These are phyloP conservation scores for Bruguiera hainesii DNA, from an alignment of 441 rosid species.

Conservation along the genomic window DNA sequence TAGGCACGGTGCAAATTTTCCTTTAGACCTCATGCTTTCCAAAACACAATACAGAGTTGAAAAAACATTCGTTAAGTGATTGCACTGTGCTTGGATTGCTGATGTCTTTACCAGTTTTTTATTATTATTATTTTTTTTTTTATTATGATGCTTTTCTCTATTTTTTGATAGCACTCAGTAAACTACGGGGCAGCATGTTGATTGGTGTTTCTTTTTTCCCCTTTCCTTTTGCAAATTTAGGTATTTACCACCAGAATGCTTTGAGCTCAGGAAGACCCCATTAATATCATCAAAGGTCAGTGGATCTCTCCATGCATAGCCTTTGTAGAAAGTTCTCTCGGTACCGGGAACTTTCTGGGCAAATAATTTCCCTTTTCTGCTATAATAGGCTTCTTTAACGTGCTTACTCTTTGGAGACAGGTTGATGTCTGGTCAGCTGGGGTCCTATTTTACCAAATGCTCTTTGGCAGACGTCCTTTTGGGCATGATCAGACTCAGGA, in stretches of 20 bases:
- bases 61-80: too few relatives aligned
- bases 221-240: conserved; percentile 32
- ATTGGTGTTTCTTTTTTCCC: background rate
- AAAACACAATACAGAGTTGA: too few relatives aligned
- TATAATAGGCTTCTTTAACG: conserved; percentile 6
- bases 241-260: conserved; percentile 99
- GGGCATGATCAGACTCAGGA: conserved; percentile 99
- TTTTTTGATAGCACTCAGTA: background rate
- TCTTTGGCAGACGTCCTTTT: conserved; percentile 93
- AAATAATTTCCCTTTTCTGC: conserved; percentile 3
- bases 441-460: conserved; percentile 91
- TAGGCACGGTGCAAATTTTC: too few relatives aligned
- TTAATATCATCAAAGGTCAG: conserved; percentile 94
- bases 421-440: conserved; percentile 99
- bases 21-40: too few relatives aligned
- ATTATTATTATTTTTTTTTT: too few relatives aligned
- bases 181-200: background rate
- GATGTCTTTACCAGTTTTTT: too few relatives aligned
- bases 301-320: background rate
- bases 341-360: background rate
- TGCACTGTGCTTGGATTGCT: too few relatives aligned
- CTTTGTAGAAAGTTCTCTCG: background rate
- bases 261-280: conserved; percentile 89
- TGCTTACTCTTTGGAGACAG: conserved; percentile 38
- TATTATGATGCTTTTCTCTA: background rate